Evolutionary conservation across 23 red algal genomes (phyloP), one percentile per base, ranked within the genome.

Genomic region (Chondrus crispus): DNA sequence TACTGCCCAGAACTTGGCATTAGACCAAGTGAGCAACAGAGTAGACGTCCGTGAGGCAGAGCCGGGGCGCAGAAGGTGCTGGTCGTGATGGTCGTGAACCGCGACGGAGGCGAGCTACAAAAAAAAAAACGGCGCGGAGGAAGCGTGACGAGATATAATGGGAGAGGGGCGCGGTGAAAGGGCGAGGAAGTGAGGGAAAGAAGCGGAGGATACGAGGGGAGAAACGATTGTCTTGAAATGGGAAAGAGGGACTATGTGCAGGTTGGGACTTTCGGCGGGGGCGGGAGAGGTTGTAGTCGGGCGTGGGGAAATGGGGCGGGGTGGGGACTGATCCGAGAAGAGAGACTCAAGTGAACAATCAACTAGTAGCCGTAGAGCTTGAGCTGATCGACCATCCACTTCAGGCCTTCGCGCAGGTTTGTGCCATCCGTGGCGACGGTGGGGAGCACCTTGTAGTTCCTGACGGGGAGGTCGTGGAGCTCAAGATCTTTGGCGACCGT

Each of bases 361-460:
- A 37, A 76, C 62, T 51, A 92, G 49, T 92, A 92, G 78, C 89
- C 89, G 66, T 92, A 92, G 29, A 84, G 45, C 52, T 84, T 92
- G 47, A 84, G 85, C 85, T 90, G 87, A 50, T 88, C 83, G 37
- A 91, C 85, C 82, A 93, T 93, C 95, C 95, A 93, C 41, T 71
- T 82, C 74, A 93, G 66, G 13, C 84, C 89, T 22, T 88, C 90
- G 8, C 70, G 69, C 64, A 90, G 50, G 46, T 93, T 90, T 19
- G 70, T 82, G 37, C 89, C 90, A 9, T 88, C 81, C 46, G 58
- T 80, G 22, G 73, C 89, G 19, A 84, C 84, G 33, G 75, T 81
- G 46, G 89, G 85, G 58, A 93, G 72, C 63, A 90, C 90, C 70
- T 85, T 96, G 40, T 76, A 89, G 82, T 78, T 88, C 30, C 95